A percentile compares a stretch with the other conserved stretches of the same genome.
These are phyloP conservation scores for Ramalina intermedia DNA, from an alignment of 495 filamentous ascomycete genomes.

Conservation along the genomic window DNA sequence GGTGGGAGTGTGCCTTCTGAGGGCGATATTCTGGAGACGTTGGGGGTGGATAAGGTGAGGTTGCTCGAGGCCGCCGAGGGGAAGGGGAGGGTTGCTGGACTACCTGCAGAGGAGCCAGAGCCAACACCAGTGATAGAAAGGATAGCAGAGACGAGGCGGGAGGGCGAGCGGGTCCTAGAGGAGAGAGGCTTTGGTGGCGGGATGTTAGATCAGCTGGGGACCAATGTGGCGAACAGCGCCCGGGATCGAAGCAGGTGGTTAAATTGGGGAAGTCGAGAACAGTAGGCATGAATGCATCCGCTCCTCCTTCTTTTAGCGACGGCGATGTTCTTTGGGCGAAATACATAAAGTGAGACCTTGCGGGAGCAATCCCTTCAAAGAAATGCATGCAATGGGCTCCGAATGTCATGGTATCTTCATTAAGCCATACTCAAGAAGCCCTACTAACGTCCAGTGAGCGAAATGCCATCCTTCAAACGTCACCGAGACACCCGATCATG, in stretches of 20 bases:
- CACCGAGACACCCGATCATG: background rate
- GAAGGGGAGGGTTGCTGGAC: background rate
- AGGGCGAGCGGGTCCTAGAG: conserved; percentile 4
- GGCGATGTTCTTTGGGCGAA: too few species aligned
- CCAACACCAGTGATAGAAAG: background rate
- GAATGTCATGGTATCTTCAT: too few species aligned
- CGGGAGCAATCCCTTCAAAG: too few species aligned
- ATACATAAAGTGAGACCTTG: too few species aligned
- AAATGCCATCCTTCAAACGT: background rate
- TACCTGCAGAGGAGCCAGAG: background rate
- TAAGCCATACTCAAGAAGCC: too few species aligned
- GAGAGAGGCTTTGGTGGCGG: conserved; percentile 4
- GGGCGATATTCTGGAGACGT: conserved; percentile 6
- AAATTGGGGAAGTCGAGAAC: background rate
- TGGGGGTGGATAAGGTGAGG: conserved; percentile 5
- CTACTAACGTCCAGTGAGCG: too few species aligned
- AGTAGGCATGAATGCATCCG: background rate
- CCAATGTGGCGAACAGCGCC: background rate
- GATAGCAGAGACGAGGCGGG: conserved; percentile 3
- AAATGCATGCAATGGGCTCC: too few species aligned
- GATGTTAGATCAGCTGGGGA: conserved; percentile 12
- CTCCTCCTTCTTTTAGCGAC: too few species aligned
- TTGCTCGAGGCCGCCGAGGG: background rate
- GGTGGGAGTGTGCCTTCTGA: conserved; percentile 6
- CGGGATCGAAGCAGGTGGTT: background rate